Conservation (phyloP, 257 asterid genomes). For the Solanum pennellii region DNA sequence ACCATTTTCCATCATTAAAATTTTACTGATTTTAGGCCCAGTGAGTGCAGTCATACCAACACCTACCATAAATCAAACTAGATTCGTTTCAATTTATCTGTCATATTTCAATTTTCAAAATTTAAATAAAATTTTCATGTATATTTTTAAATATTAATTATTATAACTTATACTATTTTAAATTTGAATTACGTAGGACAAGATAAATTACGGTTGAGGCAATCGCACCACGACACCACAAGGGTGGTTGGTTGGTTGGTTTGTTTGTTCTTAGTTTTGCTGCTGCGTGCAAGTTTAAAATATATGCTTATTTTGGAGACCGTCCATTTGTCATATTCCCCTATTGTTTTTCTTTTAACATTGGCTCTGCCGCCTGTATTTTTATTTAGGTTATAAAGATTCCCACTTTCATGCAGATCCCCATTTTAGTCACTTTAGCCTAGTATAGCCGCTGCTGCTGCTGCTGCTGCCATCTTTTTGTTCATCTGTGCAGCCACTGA, state of each 20-base stretch:
- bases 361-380: background rate
- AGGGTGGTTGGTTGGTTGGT: background rate
- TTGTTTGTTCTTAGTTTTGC: background rate
- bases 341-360: background rate
- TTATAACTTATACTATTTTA: too few species aligned
- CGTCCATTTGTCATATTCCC: background rate
- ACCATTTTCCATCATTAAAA: background rate
- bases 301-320: background rate
- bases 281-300: background rate
- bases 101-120: too few species aligned
- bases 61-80: background rate
- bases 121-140: too few species aligned
- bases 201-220: background rate
- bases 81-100: fast-evolving
- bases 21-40: background rate
- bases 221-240: background rate
- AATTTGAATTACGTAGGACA: fast-evolving
- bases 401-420: background rate
- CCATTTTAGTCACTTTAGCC: background rate
- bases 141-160: too few species aligned
- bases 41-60: background rate
- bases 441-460: background rate
- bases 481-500: background rate
- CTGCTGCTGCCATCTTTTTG: background rate
- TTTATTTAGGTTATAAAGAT: background rate